Evolutionary conservation across 2,329 filamentous ascomycete species (phyloP), one percentile per base, ranked within the genome.

Genomic region (Fusarium veterinarium): DNA sequence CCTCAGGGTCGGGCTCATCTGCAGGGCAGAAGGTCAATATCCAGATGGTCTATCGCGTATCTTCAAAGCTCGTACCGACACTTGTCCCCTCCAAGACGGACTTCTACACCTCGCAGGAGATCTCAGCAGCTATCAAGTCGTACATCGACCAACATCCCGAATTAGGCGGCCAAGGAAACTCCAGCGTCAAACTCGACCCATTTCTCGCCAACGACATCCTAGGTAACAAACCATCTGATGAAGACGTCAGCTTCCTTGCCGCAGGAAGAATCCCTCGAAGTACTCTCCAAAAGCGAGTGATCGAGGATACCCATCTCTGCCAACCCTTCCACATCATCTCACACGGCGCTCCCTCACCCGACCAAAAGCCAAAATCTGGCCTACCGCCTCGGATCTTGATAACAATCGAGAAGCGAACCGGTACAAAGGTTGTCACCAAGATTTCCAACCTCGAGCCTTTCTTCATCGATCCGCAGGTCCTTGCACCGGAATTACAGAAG

Each of bases 371-470:
- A 11, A 76, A 75, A 35, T 67, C 72, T 19, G 74, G 74, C 3
- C 30, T 51, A 3, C 74, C 74, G 0, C 74, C 74, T 38, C 74
- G 60, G 1, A 52, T 76, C 20, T 35, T 72, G 8, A 56, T 76
- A 42, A 76, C 74, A 3, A 65, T 75, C 7, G 74, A 76, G 51
- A 76, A 76, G 6, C 69, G 74, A 64, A 76, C 74, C 1, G 74
- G 74, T 4, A 76, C 72, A 20, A 76, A 76, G 41, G 69, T 76
- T 3, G 74, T 76, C 11, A 76, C 74, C 40, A 76, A 76, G 16
- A 44, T 76, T 14, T 71, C 74, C 13, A 75, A 76, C 5, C 51
- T 76, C 2, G 74, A 76, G 37, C 74, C 74, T 2, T 76, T 76
- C 53, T 69, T 69, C 3, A 69, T 76, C 3, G 74, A 76, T 8